These are phyloP conservation scores for Fonsecaea erecta DNA, from an alignment of 2,329 filamentous ascomycete species.

Conservation along the genomic window DNA sequence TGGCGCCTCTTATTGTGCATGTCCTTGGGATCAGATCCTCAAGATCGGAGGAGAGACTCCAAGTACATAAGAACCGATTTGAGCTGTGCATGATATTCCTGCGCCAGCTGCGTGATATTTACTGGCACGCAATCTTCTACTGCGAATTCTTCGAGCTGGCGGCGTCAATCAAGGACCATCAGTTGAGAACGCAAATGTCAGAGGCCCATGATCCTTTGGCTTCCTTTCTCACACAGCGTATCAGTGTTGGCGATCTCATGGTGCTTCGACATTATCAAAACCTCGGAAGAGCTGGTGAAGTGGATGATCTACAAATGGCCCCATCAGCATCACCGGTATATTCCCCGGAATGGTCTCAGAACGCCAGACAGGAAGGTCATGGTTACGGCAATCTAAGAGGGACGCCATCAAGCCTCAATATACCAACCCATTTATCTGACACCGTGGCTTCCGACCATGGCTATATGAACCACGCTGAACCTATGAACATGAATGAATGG, in stretches of 20 bases:
- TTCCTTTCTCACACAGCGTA: conserved; percentile 16
- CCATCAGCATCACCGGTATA: neutral
- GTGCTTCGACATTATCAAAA: conserved; percentile 14
- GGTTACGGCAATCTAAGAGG: neutral
- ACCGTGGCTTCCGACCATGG: neutral
- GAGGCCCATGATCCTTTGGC: conserved; percentile 15
- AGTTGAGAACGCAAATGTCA: conserved; percentile 9
- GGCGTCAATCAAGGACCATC: conserved; percentile 11
- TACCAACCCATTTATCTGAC: neutral
- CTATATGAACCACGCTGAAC: neutral
- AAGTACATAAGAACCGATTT: conserved; percentile 14
- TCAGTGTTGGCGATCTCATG: conserved; percentile 17
- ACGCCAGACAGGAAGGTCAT: neutral
- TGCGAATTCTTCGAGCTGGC: conserved; percentile 15
- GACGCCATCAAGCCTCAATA: neutral
- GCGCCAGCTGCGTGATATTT: conserved; percentile 12
- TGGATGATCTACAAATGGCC: neutral
- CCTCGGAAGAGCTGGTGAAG: neutral
- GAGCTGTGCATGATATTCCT: conserved; percentile 15
- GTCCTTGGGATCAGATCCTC: conserved; percentile 9
- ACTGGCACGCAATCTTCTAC: conserved; percentile 18
- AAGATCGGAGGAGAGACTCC: conserved; percentile 1
- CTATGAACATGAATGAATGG: conserved; percentile 12
- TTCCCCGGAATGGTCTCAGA: neutral
- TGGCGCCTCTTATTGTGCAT: conserved; percentile 14